These are phyloP conservation scores for Camellia oleifera DNA, from an alignment of 179 eudicot genomes.

Conservation along the genomic window DNA sequence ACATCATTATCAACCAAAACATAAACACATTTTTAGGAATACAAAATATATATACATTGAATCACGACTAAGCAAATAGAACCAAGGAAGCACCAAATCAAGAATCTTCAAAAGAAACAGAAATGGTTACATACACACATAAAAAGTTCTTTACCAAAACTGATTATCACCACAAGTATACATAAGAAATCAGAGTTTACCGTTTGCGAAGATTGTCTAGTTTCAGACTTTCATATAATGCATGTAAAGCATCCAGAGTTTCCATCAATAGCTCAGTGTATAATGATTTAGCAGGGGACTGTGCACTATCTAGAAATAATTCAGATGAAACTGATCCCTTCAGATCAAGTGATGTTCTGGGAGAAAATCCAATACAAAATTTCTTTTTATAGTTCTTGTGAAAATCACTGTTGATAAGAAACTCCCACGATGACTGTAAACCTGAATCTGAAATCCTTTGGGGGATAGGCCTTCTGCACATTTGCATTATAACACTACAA, in stretches of 20 bases:
- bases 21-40: too few relatives aligned
- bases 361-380: slow-evolving; percentile 30
- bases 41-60: too few relatives aligned
- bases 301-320: slow-evolving; percentile 25
- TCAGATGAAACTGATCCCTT: slow-evolving; percentile 29
- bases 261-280: slow-evolving; percentile 50
- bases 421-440: slow-evolving; percentile 75
- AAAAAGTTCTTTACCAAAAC: background rate
- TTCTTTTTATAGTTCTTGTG: slow-evolving; percentile 53
- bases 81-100: background rate
- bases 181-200: slow-evolving; percentile 33
- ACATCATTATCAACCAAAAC: too few relatives aligned
- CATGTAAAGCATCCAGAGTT: slow-evolving; percentile 80
- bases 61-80: background rate
- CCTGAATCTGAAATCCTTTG: slow-evolving; percentile 27
- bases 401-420: slow-evolving; percentile 69
- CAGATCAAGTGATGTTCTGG: slow-evolving; percentile 29
- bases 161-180: background rate
- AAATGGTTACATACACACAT: background rate
- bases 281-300: slow-evolving; percentile 32
- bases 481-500: slow-evolving; percentile 44
- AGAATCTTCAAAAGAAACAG: background rate
- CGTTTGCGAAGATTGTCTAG: slow-evolving; percentile 78
- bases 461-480: slow-evolving; percentile 40
- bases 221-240: slow-evolving; percentile 91